Evolutionary conservation across 208 protist species (phyloP).

Genomic region (Trypanosoma congolense): DNA sequence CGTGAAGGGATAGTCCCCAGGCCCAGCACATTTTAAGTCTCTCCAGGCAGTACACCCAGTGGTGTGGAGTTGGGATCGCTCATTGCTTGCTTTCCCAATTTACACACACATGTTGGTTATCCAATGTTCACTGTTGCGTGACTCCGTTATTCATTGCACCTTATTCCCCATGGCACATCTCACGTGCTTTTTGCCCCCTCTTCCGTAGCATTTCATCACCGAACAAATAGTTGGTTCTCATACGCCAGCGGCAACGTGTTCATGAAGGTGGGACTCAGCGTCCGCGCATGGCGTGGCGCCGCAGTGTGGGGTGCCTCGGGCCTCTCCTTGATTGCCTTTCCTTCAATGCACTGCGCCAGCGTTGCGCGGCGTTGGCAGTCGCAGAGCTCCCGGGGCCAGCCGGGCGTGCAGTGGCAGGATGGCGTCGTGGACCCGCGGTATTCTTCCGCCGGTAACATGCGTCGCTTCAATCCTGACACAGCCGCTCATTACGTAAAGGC

Average conservation of each 20-base stretch:
- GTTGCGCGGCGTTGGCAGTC: conserved; percentile 43
- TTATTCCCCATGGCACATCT: no score
- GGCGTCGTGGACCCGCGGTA: conserved; percentile 71
- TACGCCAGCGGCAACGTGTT: neutral
- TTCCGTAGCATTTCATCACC: neutral
- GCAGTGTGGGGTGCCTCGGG: neutral
- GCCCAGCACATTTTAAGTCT: no score
- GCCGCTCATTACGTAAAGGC: conserved; percentile 87
- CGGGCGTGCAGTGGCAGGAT: conserved; percentile 50
- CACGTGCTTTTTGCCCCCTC: neutral
- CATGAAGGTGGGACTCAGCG: neutral
- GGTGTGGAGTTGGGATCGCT: no score
- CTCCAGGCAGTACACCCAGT: no score
- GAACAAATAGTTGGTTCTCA: neutral
- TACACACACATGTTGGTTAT: no score
- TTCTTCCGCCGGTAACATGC: conserved; percentile 62
- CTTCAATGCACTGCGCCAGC: neutral
- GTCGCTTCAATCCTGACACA: conserved; percentile 74
- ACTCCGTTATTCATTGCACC: no score
- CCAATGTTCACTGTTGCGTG: no score
- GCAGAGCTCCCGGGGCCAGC: conserved; percentile 48
- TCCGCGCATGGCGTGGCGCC: no score
- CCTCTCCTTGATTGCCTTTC: neutral
- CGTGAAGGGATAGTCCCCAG: no score
- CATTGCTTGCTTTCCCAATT: no score